These are phyloP conservation scores for Nakazawaea ishiwadae DNA, from an alignment of 805 yeast species.

Conservation along the genomic window DNA sequence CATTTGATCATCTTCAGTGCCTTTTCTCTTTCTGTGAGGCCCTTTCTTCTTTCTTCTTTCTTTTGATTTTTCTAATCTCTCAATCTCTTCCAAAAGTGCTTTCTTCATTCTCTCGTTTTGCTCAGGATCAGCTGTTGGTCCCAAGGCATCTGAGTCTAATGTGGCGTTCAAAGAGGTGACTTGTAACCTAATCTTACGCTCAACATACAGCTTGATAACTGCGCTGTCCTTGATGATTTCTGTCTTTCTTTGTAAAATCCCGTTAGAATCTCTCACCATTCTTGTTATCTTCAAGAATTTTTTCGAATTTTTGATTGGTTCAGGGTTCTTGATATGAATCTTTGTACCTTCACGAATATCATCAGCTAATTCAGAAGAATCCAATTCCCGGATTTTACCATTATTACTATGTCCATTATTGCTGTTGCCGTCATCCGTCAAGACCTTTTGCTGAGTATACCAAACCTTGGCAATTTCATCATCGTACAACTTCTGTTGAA, in stretches of 20 bases:
- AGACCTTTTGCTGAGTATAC: constrained; percentile 72
- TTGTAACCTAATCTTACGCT: constrained; percentile 37
- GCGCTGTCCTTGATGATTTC: constrained; percentile 82
- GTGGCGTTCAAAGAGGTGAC: constrained; percentile 32
- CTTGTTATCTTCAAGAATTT: constrained; percentile 59
- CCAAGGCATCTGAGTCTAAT: constrained; percentile 66
- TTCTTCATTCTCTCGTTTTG: constrained; percentile 73
- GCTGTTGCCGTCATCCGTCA: constrained; percentile 33
- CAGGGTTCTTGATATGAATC: constrained; percentile 9
- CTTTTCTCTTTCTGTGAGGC: constrained; percentile 11
- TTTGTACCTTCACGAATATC: constrained; percentile 10
- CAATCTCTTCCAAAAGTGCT: constrained; percentile 76
- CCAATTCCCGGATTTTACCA: constrained; percentile 1
- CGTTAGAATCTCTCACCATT: constrained; percentile 77
- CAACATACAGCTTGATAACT: constrained; percentile 79
- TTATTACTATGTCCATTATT: constrained; percentile 6
- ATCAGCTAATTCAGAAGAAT: constrained; percentile 5
- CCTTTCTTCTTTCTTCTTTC: constrained; percentile 53
- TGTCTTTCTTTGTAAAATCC: constrained; percentile 74
- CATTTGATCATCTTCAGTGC: not conserved
- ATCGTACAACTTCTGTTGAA: constrained; percentile 88
- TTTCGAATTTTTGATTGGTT: constrained; percentile 9
- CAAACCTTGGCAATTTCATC: constrained; percentile 86
- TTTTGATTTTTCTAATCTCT: constrained; percentile 72
- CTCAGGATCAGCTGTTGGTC: constrained; percentile 80